These are phyloP conservation scores for Zymoseptoria crescenta DNA, from an alignment of 2,329 filamentous ascomycete genomes.

Conservation along the genomic window DNA sequence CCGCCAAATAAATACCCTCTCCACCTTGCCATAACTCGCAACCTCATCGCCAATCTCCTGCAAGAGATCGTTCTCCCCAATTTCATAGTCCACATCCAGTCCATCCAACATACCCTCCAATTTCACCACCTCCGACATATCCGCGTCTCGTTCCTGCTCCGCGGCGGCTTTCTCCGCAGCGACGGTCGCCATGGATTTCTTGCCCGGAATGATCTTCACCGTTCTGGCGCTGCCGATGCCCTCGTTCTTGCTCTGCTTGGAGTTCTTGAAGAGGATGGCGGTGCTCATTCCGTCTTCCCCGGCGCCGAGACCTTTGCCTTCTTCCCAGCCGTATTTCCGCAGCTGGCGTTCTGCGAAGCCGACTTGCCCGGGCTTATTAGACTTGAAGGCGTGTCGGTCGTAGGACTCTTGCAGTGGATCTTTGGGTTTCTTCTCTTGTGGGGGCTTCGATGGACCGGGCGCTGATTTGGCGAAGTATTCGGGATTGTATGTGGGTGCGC, in stretches of 20 bases:
- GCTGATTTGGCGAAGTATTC: conserved; percentile 9
- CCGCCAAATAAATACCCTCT: conserved; percentile 49
- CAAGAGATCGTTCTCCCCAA: conserved; percentile 61
- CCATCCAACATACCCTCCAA: conserved; percentile 78
- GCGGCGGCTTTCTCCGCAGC: conserved; percentile 23
- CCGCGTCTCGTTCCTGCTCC: conserved; percentile 31
- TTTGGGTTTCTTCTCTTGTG: conserved; percentile 26
- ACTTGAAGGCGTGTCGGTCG: conserved; percentile 38
- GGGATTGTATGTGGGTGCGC: conserved; percentile 12
- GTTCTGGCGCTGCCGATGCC: conserved; percentile 47
- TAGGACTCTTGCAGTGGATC: conserved; percentile 22
- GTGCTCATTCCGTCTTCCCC: conserved; percentile 75
- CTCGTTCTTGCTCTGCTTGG: conserved; percentile 52
- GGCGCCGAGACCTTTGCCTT: conserved; percentile 80
- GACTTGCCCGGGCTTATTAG: conserved; percentile 66
- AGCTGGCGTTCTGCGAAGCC: conserved; percentile 84
- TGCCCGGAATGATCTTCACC: conserved; percentile 75
- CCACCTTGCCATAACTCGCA: conserved; percentile 51
- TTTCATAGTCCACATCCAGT: conserved; percentile 72
- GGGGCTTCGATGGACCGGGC: background rate
- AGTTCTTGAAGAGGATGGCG: conserved; percentile 73
- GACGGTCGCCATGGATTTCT: conserved; percentile 41
- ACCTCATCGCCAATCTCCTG: conserved; percentile 97
- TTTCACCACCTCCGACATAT: conserved; percentile 75
- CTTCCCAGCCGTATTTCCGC: conserved; percentile 88